phyloP scores from a whole-genome alignment of 148 eudicot species.

The Chenopodium berlandieri region DNA sequence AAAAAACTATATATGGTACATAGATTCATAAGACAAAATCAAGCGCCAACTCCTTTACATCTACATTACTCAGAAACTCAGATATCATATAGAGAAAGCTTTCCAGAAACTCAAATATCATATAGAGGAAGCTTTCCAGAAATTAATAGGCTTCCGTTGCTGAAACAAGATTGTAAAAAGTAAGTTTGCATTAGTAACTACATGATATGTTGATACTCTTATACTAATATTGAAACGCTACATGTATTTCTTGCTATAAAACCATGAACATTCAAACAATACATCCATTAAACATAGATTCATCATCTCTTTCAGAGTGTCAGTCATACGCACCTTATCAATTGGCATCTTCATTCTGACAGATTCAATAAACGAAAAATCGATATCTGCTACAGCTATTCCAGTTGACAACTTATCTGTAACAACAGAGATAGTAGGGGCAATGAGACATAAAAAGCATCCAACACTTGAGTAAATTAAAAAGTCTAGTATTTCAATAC shows the following conservation, averaged over 20 bases:
- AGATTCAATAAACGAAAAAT: conserved; percentile 63
- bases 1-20: no score
- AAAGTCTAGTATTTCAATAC: background rate
- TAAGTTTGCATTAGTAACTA: conserved; percentile 5
- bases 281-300: no score
- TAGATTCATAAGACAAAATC: background rate
- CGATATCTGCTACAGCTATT: conserved; percentile 82
- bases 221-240: no score
- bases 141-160: conserved; percentile 69
- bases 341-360: conserved; percentile 90
- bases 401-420: conserved; percentile 85
- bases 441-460: background rate
- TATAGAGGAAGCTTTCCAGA: conserved; percentile 43
- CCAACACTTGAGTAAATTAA: background rate
- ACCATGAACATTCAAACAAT: no score
- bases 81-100: conserved; percentile 31
- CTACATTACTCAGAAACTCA: background rate
- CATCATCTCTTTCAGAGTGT: background rate
- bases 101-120: conserved; percentile 42
- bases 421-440: conserved; percentile 17
- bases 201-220: background rate
- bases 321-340: conserved; percentile 46
- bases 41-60: background rate
- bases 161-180: conserved; percentile 32
- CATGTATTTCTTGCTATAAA: background rate